Evolutionary conservation across 192 early-diverging fungal species (phyloP), one percentile per base, ranked within the genome.

Genomic region (Rhizoclosmatium sp.): DNA sequence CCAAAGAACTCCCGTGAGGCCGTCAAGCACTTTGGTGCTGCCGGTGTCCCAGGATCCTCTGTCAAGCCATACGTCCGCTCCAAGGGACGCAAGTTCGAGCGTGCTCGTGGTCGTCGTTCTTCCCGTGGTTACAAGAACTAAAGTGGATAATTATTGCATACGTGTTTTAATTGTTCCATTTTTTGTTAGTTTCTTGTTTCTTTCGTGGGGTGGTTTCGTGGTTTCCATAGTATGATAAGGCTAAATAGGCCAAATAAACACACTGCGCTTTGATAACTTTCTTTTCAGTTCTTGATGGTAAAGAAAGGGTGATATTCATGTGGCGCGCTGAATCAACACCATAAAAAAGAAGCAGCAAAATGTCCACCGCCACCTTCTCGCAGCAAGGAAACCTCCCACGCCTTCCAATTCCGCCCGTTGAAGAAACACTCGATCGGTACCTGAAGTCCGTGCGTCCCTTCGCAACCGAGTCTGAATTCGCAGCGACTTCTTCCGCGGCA

Each of bases 31-130:
- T 99, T 99, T 82, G 98, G 98, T 71, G 90, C 84, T 65, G 92
- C 94, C 46, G 94, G 94, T 83, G 88, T 87, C 65, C 93, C 94
- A 84, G 80, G 82, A 68, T 79, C 62, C 48, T 76, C 69, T 48
- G 76, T 44, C 78, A 89, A 87, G 87, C 98, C 98, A 79, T 98
- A 95, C 87, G 93, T 99, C 85, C 92, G 93, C 83, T 95, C 95
- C 89, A 99, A 99, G 94, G 98, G 98, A 79, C 94, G 98, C 91
- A 99, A 99, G 95, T 98, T 98, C 87, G 97, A 99, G 90, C 87
- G 90, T 58, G 98, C 97, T 86, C 96, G 98, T 97, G 98, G 98
- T 93, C 95, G 96, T 84, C 93, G 98, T 93, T 91, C 94, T 85
- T 96, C 95, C 85, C 93, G 97, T 90, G 98, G 98, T 88, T 99